Percentiles rank a stretch among this genome's conserved stretches.
These are phyloP conservation scores for Ustilago crameri DNA, from an alignment of 1,284 basidiomycete species.

Conservation along the genomic window DNA sequence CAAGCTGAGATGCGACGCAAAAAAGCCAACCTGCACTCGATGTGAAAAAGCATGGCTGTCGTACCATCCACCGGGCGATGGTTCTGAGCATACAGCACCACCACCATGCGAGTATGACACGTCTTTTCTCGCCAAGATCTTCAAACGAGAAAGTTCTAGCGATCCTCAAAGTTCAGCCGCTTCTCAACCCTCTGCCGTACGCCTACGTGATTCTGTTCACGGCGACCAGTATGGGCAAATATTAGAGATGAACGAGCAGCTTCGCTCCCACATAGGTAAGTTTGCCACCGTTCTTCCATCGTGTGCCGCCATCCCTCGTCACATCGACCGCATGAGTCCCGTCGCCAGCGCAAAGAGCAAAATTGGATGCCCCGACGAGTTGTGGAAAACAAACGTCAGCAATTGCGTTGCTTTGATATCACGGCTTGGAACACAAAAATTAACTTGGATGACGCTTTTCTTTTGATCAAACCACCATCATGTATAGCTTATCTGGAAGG, in stretches of 20 bases:
- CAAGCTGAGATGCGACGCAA: slow-evolving; percentile 40
- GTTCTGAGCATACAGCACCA: neutral
- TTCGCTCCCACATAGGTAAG: slow-evolving; percentile 16
- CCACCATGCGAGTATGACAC: slow-evolving; percentile 42
- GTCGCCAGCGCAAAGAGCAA: too few relatives aligned
- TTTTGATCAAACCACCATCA: too few relatives aligned
- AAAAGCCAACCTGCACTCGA: slow-evolving; percentile 39
- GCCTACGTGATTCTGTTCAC: neutral
- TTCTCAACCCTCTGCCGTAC: slow-evolving; percentile 1
- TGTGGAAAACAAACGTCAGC: too few relatives aligned
- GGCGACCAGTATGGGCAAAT: slow-evolving; percentile 5
- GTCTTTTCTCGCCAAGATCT: slow-evolving; percentile 32
- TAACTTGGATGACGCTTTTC: too few relatives aligned
- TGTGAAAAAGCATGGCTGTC: slow-evolving; percentile 37
- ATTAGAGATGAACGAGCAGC: slow-evolving; percentile 19
- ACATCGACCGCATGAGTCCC: neutral
- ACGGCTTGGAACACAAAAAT: too few relatives aligned
- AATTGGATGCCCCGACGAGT: too few relatives aligned
- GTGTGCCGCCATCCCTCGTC: neutral
- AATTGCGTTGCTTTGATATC: too few relatives aligned
- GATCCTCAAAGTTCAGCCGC: slow-evolving; percentile 1
- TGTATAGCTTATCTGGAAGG: slow-evolving; percentile 9
- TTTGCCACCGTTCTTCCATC: neutral
- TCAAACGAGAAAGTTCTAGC: slow-evolving; percentile 14
- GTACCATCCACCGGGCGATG: slow-evolving; percentile 14